Conservation (phyloP, 1,139 yeast genomes). For the Nakaseomyces kungkrabaensis region DNA sequence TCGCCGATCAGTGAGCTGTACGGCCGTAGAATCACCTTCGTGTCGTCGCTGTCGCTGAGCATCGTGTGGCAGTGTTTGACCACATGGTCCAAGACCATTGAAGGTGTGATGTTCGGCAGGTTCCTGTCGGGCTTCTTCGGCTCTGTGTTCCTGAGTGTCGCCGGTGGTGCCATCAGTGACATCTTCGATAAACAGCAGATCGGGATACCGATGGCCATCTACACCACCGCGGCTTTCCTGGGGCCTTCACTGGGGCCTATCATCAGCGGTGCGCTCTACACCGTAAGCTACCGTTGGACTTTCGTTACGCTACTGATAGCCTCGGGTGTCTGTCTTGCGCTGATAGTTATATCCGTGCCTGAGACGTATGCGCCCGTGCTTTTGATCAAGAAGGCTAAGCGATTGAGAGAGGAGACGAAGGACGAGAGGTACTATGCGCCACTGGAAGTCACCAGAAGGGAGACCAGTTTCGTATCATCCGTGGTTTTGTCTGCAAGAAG, state of each 20-base stretch:
- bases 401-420: conserved; percentile 51
- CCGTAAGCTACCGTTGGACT: conserved; percentile 47
- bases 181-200: conserved; percentile 47
- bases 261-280: conserved; percentile 53
- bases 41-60: conserved; percentile 47
- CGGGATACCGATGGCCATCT: conserved; percentile 61
- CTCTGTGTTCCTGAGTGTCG: conserved; percentile 60
- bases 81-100: conserved; percentile 56
- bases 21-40: conserved; percentile 63
- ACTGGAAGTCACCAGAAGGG: conserved; percentile 36
- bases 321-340: conserved; percentile 47
- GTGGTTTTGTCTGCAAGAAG: conserved; percentile 36
- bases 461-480: conserved; percentile 34
- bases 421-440: conserved; percentile 44
- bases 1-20: conserved; percentile 73
- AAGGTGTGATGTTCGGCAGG: conserved; percentile 54
- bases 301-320: conserved; percentile 58
- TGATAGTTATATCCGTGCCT: conserved; percentile 43
- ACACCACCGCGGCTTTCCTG: conserved; percentile 61
- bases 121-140: conserved; percentile 61
- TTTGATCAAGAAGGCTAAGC: conserved; percentile 46
- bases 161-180: conserved; percentile 72
- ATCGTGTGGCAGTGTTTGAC: conserved; percentile 55
- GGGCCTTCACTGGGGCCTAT: conserved; percentile 72
- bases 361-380: conserved; percentile 67